Base-by-base conservation (phyloP, 2,329 filamentous ascomycete species). In the Drechslerella dactyloides region DNA sequence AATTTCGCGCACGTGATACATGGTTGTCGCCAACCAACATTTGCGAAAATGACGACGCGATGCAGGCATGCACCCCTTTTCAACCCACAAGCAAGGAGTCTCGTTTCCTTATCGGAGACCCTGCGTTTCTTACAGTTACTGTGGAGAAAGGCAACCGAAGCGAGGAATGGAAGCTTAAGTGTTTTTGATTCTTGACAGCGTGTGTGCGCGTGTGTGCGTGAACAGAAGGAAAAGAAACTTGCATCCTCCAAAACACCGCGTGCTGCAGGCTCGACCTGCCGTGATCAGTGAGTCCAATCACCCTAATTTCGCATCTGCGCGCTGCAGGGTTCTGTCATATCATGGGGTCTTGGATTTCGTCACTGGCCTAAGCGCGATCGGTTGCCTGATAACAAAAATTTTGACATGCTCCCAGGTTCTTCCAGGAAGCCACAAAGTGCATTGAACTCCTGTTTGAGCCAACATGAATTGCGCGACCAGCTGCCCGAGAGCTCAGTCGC, bases 121-220 rank as follows among this genome's bases (percentile, higher is more conserved):
- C 37, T 42, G 37, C 5, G 5, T 19, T 6, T 21, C 15, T 21
- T 19, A n/a, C n/a, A 19, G 19, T 15, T 5, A 48, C 4, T 48
- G 44, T 48, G 44, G 44, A 48, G 44, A 48, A 8, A 48, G 44
- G 5, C 17, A 48, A 11, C 44, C 17, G 44, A 48, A 48, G 44
- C 44, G 44, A 48, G 44, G 44, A 44, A 44, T 44, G 40, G 13
- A 15, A 17, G 11, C 13, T 15, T 15, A 44, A 17, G 40, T 44
- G 5, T 17, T 15, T 44, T 17, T 44, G 40, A 44, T 33, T 4
- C 4, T 42, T 42, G 5, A 6, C 3, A 17, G 13, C n/a, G 33
- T 15, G 37, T 17, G 19, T 10, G 15, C n/a, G 19, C 17, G 21
- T 48, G 11, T 48, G 44, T 17, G 7, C 19, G 15, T 19, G 11